These are phyloP conservation scores for Luffa aegyptiaca DNA, from an alignment of 306 rosid species.

Conservation along the genomic window DNA sequence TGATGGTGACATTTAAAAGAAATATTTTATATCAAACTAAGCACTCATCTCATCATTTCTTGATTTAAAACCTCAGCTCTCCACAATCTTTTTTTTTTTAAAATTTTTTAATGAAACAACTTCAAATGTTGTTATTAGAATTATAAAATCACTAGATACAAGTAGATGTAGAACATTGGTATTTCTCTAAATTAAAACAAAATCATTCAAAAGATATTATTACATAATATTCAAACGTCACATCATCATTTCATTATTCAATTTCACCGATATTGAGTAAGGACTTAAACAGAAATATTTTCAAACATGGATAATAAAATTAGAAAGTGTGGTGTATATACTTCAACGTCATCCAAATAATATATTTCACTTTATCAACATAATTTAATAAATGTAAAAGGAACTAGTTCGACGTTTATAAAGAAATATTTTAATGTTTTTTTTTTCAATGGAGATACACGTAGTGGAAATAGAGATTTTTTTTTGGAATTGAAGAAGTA, in stretches of 20 bases:
- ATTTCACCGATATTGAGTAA: neutral
- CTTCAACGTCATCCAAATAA: neutral
- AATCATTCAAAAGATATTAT: too few species aligned
- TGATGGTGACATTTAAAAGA: neutral
- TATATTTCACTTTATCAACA: neutral
- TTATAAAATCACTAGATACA: neutral
- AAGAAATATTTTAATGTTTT: neutral
- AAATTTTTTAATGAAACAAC: too few species aligned
- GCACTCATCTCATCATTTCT: neutral
- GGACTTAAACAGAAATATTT: neutral
- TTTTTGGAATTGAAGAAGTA: neutral
- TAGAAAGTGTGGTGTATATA: neutral
- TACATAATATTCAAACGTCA: neutral
- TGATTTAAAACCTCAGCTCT: neutral
- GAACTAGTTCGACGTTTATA: neutral
- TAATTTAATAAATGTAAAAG: neutral
- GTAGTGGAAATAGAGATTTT: neutral
- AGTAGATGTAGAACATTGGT: neutral
- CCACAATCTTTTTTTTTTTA: neutral
- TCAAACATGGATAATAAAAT: neutral
- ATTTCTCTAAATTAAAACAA: neutral
- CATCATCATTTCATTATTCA: neutral
- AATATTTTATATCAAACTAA: neutral
- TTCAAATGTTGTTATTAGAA: neutral
- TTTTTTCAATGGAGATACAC: neutral